Evolutionary conservation across 176 grass and related monocot species (phyloP), one percentile per base, ranked within the genome.

Genomic region (barley (Hordeum vulgare)): DNA sequence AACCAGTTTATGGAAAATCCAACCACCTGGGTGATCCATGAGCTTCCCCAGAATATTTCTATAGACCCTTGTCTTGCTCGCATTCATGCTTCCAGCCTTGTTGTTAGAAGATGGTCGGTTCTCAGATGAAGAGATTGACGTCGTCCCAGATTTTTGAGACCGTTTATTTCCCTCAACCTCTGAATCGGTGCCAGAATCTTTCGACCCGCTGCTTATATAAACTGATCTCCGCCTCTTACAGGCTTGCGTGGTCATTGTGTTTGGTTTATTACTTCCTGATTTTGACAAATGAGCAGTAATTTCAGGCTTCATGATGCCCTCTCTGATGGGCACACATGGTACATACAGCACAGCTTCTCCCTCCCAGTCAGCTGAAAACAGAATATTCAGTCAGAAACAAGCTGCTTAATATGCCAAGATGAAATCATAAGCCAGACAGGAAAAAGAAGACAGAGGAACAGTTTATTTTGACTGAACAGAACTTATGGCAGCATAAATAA

Each of bases 201-300:
- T 44, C 12, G 23, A 63, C 27, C 78, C 75, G 83, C 54, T 82
- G 59, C 41, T 83, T 66, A 64, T 70, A 78, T 76, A 89, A 84
- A 49, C 33, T 27, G 64, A 67, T 14, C 72, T 54, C 49, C 36
- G 83, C 77, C 64, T 86, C 75, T 80, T 94, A 77, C n/a, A 69
- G 56, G 78, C 60, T 53, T 66, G 23, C 25, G 35, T 63, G 65
- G 29, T 31, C 29, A 31, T 31, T 31, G 29, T 31, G 29, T 31
- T 31, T 31, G 29, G 29, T 31, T 31, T 31, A 31, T 31, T 3
- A 31, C 29, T 31, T 31, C 3, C 29, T 31, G 29, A 31, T 31
- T 31, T 31, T 40, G 17, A 65, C 6, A 71, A 61, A 78, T 42
- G n/a, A 68, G 24, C 41, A 59, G 40, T 60, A 84, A 63, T 40